Evolutionary conservation across 257 asterid genomes (phyloP), one percentile per base, ranked within the genome.

Genomic region (Capsicum baccatum): DNA sequence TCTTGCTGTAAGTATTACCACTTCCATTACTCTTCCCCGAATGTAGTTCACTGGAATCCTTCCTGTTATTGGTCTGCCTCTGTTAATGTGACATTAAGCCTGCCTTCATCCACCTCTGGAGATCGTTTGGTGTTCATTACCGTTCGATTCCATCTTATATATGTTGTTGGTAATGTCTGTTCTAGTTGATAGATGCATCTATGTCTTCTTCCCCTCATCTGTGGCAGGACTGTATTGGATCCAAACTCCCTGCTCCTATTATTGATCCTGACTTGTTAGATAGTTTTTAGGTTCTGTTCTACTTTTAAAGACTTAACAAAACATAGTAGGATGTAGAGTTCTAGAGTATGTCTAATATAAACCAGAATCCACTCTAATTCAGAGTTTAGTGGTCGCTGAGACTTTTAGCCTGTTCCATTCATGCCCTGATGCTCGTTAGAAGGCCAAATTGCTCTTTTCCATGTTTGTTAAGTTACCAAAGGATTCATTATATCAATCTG

Each of bases 1-100:
- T 86, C 91, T 94, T 64, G 82, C 74, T 89, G 99, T 96, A 91
- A 88, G 92, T 83, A 83, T 42, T 48, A 62, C 69, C 54, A 33
- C 52, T 44, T 15, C 17, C 19, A 5, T 12, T 19, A 42, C 66
- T 33, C 64, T 59, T 69, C n/a, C 64, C 3, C 14, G 26, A 14
- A 10, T 26, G 66, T 8, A 54, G 50, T 54, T 54, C 33, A 54
- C 33, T 78, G 82, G 50, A 78, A 33, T 54, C 64, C 21, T 78
- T 78, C 50, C 26, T 54, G 66, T 78, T 14, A 54, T 33, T 78
- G 66, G 13, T 68, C 64, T 76, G 17, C 52, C 48, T 4, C 16
- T 0, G 15, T 26, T 78, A 33, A n/a, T 54, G 64, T 26, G 48
- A 78, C 66, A 54, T 8, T 21, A 56, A 14, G 50, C 64, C 33